Evolutionary conservation across 169 alveolate genomes (phyloP).

Genomic region (Besnoitia besnoiti): DNA sequence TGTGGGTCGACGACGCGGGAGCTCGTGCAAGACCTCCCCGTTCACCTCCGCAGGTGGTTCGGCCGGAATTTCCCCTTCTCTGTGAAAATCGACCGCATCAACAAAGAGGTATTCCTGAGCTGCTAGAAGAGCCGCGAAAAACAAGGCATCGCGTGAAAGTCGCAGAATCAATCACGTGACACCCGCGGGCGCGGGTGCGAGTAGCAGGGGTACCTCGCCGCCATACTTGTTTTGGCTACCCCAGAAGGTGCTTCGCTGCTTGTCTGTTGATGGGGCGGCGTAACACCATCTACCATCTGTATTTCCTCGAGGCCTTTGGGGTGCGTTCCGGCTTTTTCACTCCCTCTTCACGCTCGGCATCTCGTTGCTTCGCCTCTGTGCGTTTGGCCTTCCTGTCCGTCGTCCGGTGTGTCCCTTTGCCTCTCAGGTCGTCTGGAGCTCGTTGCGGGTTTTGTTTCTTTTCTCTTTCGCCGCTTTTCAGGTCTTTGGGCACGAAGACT

Average conservation of each 20-base stretch:
- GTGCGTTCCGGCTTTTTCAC: not conserved
- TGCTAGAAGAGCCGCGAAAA: too few relatives aligned
- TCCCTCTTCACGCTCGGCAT: not conserved
- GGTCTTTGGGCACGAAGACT: constrained; percentile 13
- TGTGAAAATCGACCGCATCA: not conserved
- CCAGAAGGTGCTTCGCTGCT: too few relatives aligned
- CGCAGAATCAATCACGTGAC: too few relatives aligned
- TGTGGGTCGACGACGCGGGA: not conserved
- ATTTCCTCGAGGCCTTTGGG: not conserved
- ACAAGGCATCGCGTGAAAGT: too few relatives aligned
- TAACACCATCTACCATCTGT: not conserved
- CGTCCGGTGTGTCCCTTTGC: not conserved
- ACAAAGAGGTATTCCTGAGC: not conserved
- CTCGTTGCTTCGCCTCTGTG: not conserved
- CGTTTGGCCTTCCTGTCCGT: not conserved
- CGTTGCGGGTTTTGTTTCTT: not conserved
- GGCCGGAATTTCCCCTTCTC: not conserved
- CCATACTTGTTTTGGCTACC: too few relatives aligned
- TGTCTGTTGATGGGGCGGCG: not conserved
- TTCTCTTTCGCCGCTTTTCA: not conserved
- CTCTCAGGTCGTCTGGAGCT: not conserved
- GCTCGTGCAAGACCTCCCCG: constrained; percentile 3
- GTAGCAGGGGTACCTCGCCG: too few relatives aligned
- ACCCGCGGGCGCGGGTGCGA: too few relatives aligned
- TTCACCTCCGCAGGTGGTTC: not conserved